These are phyloP conservation scores for Prunus fruticosa DNA, from an alignment of 306 rosid genomes.

Conservation along the genomic window DNA sequence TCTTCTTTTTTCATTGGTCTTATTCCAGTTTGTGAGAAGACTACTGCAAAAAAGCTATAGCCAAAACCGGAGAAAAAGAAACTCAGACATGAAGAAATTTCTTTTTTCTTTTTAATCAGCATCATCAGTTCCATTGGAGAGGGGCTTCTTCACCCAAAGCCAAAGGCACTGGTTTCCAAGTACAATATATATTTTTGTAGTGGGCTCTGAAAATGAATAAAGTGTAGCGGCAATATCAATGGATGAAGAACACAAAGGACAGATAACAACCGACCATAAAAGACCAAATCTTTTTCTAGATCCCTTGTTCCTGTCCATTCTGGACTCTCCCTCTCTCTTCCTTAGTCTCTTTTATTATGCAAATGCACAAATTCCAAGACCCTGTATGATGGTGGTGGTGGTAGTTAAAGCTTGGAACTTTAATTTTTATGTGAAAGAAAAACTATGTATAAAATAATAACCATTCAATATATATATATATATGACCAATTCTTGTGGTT, in stretches of 20 bases:
- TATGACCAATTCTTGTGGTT: slow-evolving; percentile 31
- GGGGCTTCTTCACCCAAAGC: neutral
- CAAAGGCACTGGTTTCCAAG: too few species aligned
- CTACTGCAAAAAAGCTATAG: neutral
- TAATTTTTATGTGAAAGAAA: neutral
- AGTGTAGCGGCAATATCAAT: slow-evolving; percentile 33
- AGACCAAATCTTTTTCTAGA: slow-evolving; percentile 61
- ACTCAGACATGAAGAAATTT: neutral
- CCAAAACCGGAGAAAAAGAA: neutral
- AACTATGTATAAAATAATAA: neutral
- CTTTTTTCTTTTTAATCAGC: too few species aligned
- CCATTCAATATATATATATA: neutral
- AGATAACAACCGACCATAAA: slow-evolving; percentile 52
- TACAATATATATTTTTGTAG: neutral
- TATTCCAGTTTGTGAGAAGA: slow-evolving; percentile 17
- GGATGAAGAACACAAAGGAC: slow-evolving; percentile 48
- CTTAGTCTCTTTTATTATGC: slow-evolving; percentile 5
- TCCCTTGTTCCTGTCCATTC: slow-evolving; percentile 26
- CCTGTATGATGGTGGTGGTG: slow-evolving; percentile 22
- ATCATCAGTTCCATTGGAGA: slow-evolving; percentile 12
- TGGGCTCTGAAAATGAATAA: slow-evolving; percentile 42
- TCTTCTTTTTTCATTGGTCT: neutral
- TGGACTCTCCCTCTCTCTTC: neutral
- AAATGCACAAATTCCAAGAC: slow-evolving; percentile 56
- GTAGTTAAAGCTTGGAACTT: slow-evolving; percentile 12